A percentile compares a stretch with the other conserved stretches of the same genome.
Evolutionary conservation across 441 rosid genomes (phyloP).

Genomic region (Melastoma candidum): DNA sequence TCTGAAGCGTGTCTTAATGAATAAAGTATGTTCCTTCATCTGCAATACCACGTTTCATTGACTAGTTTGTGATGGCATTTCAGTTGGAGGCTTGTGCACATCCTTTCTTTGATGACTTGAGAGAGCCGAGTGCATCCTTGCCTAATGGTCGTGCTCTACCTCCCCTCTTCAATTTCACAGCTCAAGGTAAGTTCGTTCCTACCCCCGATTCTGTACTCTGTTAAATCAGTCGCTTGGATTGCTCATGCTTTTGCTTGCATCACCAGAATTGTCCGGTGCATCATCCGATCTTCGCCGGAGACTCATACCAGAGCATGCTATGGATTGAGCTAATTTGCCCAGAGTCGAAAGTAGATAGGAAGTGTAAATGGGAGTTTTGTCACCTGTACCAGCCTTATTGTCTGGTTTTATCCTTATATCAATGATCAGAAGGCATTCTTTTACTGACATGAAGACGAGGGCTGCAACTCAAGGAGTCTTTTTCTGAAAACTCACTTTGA

Average conservation of each 20-base stretch:
- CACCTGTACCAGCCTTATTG: too few relatives aligned
- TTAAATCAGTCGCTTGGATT: not conserved
- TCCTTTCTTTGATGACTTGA: conserved; percentile 12
- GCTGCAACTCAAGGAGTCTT: too few relatives aligned
- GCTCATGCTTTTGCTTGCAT: not conserved
- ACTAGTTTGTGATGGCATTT: not conserved
- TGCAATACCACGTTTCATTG: not conserved
- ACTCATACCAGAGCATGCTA: conserved; percentile 50
- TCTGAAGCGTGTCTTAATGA: not conserved
- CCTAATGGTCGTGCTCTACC: conserved; percentile 17
- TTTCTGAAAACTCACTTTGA: too few relatives aligned
- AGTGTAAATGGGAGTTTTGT: too few relatives aligned
- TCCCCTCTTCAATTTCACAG: conserved; percentile 12
- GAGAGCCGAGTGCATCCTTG: conserved; percentile 15
- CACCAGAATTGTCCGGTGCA: conserved; percentile 83
- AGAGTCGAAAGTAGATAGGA: too few relatives aligned
- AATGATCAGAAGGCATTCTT: too few relatives aligned
- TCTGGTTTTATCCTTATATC: too few relatives aligned
- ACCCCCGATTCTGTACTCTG: not conserved
- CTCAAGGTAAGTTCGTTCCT: conserved; percentile 8
- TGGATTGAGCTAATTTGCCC: conserved; percentile 18
- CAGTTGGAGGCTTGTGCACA: conserved; percentile 14
- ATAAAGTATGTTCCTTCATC: not conserved
- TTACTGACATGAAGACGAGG: too few relatives aligned
- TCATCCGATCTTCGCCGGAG: conserved; percentile 56